Evolutionary conservation across 768 basidiomycete genomes (phyloP).

Genomic region (Leccinum boreale): DNA sequence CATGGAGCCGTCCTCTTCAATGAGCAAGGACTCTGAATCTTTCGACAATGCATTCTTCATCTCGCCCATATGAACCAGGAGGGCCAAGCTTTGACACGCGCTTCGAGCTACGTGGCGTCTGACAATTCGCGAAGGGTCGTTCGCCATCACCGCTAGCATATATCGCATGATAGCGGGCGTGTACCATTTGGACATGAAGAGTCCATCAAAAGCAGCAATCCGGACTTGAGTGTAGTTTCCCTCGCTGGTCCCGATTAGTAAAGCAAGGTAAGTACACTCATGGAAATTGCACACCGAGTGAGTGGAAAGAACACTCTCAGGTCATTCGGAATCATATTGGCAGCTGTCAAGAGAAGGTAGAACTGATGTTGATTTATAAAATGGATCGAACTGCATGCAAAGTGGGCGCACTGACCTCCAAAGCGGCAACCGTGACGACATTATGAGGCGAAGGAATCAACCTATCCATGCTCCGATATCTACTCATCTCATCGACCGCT

Average conservation of each 20-base stretch:
- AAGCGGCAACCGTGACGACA: conserved; percentile 82
- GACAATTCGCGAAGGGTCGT: conserved; percentile 79
- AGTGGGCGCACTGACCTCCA: conserved; percentile 64
- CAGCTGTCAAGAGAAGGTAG: conserved; percentile 71
- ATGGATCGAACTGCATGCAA: not conserved
- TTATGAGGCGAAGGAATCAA: conserved; percentile 94
- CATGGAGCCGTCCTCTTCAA: conserved; percentile 80
- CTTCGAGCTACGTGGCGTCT: conserved; percentile 85
- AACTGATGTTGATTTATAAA: conserved; percentile 48
- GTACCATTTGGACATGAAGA: conserved; percentile 88
- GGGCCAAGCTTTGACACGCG: conserved; percentile 81
- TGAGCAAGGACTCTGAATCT: conserved; percentile 72
- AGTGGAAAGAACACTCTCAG: conserved; percentile 79
- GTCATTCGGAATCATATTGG: conserved; percentile 75
- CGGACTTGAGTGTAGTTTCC: conserved; percentile 93
- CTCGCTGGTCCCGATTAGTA: conserved; percentile 53
- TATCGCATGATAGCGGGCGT: conserved; percentile 82
- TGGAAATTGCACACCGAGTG: conserved; percentile 61
- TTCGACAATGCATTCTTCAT: conserved; percentile 67
- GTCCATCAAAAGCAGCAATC: conserved; percentile 89
- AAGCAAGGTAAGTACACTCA: not conserved
- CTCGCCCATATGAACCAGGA: conserved; percentile 87
- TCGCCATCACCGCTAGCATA: conserved; percentile 79
- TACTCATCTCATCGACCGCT: conserved; percentile 77
- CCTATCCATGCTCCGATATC: conserved; percentile 93